These are phyloP conservation scores for Aegle marmelos DNA, from an alignment of 345 rosid species.

Conservation along the genomic window DNA sequence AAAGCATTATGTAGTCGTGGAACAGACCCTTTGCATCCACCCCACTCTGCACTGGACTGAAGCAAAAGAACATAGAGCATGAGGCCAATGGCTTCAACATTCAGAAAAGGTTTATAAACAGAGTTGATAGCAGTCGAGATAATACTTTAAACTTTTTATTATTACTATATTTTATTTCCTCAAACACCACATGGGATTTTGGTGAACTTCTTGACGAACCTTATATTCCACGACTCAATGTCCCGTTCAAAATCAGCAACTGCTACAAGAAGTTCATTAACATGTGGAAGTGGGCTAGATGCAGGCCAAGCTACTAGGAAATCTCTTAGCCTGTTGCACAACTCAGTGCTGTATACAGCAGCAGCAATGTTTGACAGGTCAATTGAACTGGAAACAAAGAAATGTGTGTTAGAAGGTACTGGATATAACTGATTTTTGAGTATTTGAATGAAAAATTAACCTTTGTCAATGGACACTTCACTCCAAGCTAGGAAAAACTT, in stretches of 20 bases:
- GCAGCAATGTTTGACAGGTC: constrained; percentile 83
- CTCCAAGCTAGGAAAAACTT: neutral
- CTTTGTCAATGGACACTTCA: neutral
- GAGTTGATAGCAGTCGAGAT: neutral
- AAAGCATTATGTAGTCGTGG: constrained; percentile 74
- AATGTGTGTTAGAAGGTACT: constrained; percentile 11
- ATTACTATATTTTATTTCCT: neutral
- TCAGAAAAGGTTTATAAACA: constrained; percentile 1
- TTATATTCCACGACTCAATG: constrained; percentile 79
- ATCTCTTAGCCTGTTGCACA: constrained; percentile 63
- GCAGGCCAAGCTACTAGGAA: constrained; percentile 93
- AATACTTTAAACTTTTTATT: neutral
- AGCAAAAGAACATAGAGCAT: constrained; percentile 15
- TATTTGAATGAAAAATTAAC: neutral
- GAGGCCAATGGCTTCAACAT: constrained; percentile 11
- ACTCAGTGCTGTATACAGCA: constrained; percentile 75
- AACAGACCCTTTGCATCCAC: constrained; percentile 76
- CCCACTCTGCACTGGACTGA: constrained; percentile 82
- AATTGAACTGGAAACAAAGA: constrained; percentile 61
- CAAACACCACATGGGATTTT: neutral
- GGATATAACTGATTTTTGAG: neutral
- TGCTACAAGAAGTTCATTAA: constrained; percentile 80
- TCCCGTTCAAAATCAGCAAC: constrained; percentile 84
- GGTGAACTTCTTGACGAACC: constrained; percentile 42
- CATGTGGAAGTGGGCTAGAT: constrained; percentile 74